Evolutionary conservation across 345 rosid genomes (phyloP), one percentile per base, ranked within the genome.

Genomic region (Eucalyptus sp.): DNA sequence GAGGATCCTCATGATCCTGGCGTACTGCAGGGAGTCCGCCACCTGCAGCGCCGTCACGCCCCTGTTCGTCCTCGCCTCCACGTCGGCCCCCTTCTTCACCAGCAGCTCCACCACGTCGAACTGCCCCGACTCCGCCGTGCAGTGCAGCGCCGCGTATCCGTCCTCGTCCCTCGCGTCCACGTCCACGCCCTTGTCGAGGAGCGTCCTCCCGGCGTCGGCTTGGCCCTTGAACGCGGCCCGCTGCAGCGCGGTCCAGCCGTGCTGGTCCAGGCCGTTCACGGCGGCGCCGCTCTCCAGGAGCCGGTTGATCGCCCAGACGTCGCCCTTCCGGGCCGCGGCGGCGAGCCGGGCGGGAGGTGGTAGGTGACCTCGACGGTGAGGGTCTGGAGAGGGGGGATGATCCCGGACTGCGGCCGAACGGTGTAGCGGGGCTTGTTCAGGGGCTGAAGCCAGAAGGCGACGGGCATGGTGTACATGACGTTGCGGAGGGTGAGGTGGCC

Each of bases 381-480:
- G 7, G 93, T 92, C 31, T 93, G 88, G 3, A 94, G 93, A 2
- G 96, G 97, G 14, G 93, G 89, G 22, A 95, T 94, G 71, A 95
- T 94, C 49, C 96, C 96, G 4, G 95, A 91, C 24, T 92, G 96
- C 2, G 95, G 97, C 89, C 91, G 94, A 31, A 93, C 88, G 1
- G 93, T 88, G 90, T 94, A 94, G 11, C 94, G 91, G 4, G 86
- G n/a, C 88, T 90, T 94, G 94, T 92, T 95, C 76, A 90, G 16
- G 7, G 95, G 91, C 43, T 94, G 97, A 33, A 95, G 90, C 87
- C 95, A 89, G 88, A 95, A 94, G 1, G 95, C 96, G 10, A 95
- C 95, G 7, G 96, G 97, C 96, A 94, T 95, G 51, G 97, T 95
- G 91, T 93, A 89, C 96, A 92, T 95, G 51, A 94, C 96, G 60